Conservation (phyloP, 1,284 basidiomycete genomes). For the Fomitopsis pinicola region DNA sequence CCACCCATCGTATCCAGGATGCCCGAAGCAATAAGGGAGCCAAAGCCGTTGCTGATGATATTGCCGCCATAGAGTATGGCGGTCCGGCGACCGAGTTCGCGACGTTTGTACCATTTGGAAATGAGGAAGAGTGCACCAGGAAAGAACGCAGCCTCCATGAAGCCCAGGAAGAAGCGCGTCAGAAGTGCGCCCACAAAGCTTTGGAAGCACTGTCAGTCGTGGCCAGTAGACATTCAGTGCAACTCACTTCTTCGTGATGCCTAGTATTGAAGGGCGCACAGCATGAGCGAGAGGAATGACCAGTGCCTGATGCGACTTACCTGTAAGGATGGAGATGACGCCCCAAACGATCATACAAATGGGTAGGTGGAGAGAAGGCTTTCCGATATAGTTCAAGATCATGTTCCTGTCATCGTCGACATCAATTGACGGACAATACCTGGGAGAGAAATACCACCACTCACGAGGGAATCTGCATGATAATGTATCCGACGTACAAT, state of each 20-base stretch:
- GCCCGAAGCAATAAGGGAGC: conserved; percentile 73
- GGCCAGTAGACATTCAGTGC: background rate
- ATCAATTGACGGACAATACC: background rate
- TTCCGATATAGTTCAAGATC: conserved; percentile 67
- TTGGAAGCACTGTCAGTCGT: background rate
- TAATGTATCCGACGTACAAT: conserved; percentile 75
- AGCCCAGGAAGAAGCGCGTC: conserved; percentile 72
- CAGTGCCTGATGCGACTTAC: conserved; percentile 21
- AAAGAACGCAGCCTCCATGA: conserved; percentile 72
- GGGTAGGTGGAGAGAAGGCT: conserved; percentile 73
- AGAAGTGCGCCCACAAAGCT: conserved; percentile 69
- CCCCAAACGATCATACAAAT: conserved; percentile 73
- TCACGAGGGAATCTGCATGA: conserved; percentile 79
- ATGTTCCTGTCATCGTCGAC: conserved; percentile 51
- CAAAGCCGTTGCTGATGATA: conserved; percentile 81
- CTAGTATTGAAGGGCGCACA: conserved; percentile 24
- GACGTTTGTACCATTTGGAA: conserved; percentile 70
- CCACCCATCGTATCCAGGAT: conserved; percentile 71
- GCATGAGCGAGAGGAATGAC: background rate
- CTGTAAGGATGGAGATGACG: conserved; percentile 57
- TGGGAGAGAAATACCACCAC: conserved; percentile 18
- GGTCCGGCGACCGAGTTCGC: conserved; percentile 68
- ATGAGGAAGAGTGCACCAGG: conserved; percentile 63
- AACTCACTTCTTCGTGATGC: conserved; percentile 51
- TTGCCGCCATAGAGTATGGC: conserved; percentile 70